Base-by-base conservation (phyloP, 345 rosid genomes). In the Moringa oleifera region DNA sequence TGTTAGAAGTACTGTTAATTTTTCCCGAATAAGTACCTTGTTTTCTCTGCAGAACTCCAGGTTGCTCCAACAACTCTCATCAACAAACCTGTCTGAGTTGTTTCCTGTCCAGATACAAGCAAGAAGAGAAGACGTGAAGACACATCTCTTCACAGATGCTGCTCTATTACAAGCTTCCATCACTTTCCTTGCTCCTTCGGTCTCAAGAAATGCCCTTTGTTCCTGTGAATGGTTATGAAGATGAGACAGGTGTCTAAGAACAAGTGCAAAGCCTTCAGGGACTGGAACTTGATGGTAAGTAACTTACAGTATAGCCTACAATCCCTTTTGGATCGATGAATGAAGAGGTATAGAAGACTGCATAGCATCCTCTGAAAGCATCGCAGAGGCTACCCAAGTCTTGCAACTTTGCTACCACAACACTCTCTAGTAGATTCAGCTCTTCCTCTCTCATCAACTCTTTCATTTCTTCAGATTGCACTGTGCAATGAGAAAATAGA, bases 321-420 rank as follows among this genome's bases (percentile, higher is more conserved):
- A 79, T 20, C 19, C 83, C 83, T 53, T 72, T 77, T 11, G 79
- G 80, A 56, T 79, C 83, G n/a, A 79, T 69, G 18, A 72, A 75
- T 28, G 80, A 79, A 25, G 77, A 75, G 20, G 75, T 79, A 54
- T 79, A 79, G 36, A 79, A 79, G 56, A 79, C 70, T 19, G 77
- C 77, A 72, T 72, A 72, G 60, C 83, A 75, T 11, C 83, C 79
- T 25, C 67, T 69, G 50, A 79, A 79, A 59, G 77, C 83, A 46
- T 69, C 53, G 28, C 83, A 67, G 0, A 79, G 75, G 47, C 66
- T 52, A 55, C 53, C 68, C 45, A 69, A 8, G 47, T 72, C 66
- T 22, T 50, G 65, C 75, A 79, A 63, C 55, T 57, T 79, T 6
- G 71, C 68, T 9, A 75, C 77, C 45, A 75, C 68, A 20, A 79